These are phyloP conservation scores for Citrus mangshanensis DNA, from an alignment of 345 rosid genomes.

Conservation along the genomic window DNA sequence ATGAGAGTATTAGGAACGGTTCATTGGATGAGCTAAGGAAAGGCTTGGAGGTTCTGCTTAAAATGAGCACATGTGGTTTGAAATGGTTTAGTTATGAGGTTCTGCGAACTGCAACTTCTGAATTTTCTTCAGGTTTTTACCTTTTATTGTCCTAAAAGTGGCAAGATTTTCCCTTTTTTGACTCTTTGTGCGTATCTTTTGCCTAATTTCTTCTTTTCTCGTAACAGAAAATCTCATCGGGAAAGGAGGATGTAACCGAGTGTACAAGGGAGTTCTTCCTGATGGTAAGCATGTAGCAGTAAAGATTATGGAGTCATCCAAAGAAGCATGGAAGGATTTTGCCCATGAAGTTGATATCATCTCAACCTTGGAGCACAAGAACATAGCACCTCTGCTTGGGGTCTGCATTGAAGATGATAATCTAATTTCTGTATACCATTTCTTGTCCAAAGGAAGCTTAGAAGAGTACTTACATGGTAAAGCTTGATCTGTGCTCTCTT, in stretches of 20 bases:
- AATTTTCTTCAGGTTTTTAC: constrained; percentile 65
- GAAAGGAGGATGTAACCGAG: constrained; percentile 77
- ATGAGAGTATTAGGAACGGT: constrained; percentile 16
- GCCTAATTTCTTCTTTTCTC: constrained; percentile 14
- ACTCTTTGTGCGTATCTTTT: not conserved
- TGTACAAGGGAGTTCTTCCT: constrained; percentile 67
- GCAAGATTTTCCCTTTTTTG: not conserved
- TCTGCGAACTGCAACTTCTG: constrained; percentile 59
- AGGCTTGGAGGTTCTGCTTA: constrained; percentile 37
- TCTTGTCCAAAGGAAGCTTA: constrained; percentile 67
- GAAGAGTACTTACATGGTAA: constrained; percentile 77
- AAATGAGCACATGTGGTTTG: constrained; percentile 37
- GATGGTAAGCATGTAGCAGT: constrained; percentile 75
- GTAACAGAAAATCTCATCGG: constrained; percentile 66
- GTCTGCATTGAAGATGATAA: constrained; percentile 48
- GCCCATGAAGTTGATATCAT: constrained; percentile 69
- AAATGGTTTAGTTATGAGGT: constrained; percentile 58
- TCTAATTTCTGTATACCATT: constrained; percentile 73
- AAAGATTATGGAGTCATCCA: constrained; percentile 61
- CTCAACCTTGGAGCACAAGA: constrained; percentile 58
- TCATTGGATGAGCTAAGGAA: constrained; percentile 23
- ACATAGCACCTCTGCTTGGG: constrained; percentile 65
- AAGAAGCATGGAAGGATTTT: constrained; percentile 64
- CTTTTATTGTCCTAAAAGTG: not conserved
- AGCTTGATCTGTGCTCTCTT: constrained; percentile 4